Evolutionary conservation across 2,329 filamentous ascomycete genomes (phyloP), one percentile per base, ranked within the genome.

Genomic region (Akanthomyces dipterigenus): DNA sequence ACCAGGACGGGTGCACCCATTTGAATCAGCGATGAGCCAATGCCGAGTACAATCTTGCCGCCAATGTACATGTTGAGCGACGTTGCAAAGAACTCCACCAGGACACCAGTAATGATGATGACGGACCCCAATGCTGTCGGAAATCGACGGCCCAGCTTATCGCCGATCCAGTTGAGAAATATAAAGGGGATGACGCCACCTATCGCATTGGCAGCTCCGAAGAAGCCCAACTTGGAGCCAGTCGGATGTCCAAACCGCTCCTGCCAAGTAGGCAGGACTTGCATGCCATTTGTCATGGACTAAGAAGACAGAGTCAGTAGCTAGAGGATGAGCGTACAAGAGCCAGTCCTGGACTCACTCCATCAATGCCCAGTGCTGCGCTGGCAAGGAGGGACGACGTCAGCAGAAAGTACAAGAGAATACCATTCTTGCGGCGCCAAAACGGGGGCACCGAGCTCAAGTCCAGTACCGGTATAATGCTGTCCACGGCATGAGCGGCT

Each of bases 1-100:
- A 79, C 73, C 14, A 79, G 64, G 5, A 78, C 73, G 0, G 76
- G 76, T 0, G 76, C 76, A 5, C 73, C 75, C 70, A 77, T 76
- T 54, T 77, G 73, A 31, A 76, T 70, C n/a, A 75, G 65, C 8
- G 72, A 73, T 7, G 68, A 71, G 9, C 74, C 74, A 5, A 73
- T 66, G 0, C 75, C 75, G 0, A 77, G 67, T 6, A 76, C 69
- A 5, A 75, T 71, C 64, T 75, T 73, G 54, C 73, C 74, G 8
- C 72, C 73, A 43, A 75, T 75, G 62, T 71, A 76, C 70, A 74
- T 74, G 59, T 70, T 67, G 5, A 76, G 65, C 1, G 69, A 70
- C 0, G 68, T 72, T 0, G 73, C 70, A 28, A 74, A 74, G 64
- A 71, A 70, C 64, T 76, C 69, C 1, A 77, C 65, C 2, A 76